Percentiles rank a stretch among this genome's conserved stretches.
phyloP scores from a whole-genome alignment of 805 yeast genomes.

The Metschnikowia lachancei region DNA sequence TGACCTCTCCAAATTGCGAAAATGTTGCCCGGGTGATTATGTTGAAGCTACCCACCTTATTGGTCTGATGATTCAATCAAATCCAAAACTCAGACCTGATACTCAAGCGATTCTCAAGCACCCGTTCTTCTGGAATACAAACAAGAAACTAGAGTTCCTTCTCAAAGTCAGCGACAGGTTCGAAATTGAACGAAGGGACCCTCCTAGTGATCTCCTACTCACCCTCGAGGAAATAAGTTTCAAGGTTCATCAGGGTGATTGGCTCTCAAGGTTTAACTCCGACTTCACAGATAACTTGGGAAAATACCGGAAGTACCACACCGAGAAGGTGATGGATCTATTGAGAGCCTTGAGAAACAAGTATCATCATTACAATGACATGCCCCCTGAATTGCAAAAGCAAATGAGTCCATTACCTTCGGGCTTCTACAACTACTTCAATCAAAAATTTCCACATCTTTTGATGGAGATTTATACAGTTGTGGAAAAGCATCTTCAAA shows the following conservation, averaged over 20 bases:
- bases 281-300: slow-evolving; percentile 80
- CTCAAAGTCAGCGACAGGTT: slow-evolving; percentile 87
- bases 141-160: slow-evolving; percentile 76
- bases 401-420: slow-evolving; percentile 79
- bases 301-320: slow-evolving; percentile 83
- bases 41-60: slow-evolving; percentile 74
- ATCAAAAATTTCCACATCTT: slow-evolving; percentile 69
- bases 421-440: slow-evolving; percentile 80
- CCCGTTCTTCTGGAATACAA: slow-evolving; percentile 82
- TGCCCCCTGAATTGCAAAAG: slow-evolving; percentile 62
- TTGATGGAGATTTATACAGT: slow-evolving; percentile 71
- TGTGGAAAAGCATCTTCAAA: slow-evolving; percentile 52
- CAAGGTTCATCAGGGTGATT: slow-evolving; percentile 52
- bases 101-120: slow-evolving; percentile 68
- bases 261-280: slow-evolving; percentile 75
- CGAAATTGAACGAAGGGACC: slow-evolving; percentile 80
- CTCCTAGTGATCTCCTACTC: slow-evolving; percentile 60
- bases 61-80: slow-evolving; percentile 61
- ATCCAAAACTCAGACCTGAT: slow-evolving; percentile 71
- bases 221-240: slow-evolving; percentile 50
- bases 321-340: slow-evolving; percentile 76
- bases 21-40: slow-evolving; percentile 40
- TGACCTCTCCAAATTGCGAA: slow-evolving; percentile 47
- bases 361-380: slow-evolving; percentile 89
- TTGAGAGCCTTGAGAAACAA: slow-evolving; percentile 89